A percentile compares a stretch with the other conserved stretches of the same genome.
Conservation (phyloP, 495 filamentous ascomycete genomes). For the Neurospora terricola region DNA sequence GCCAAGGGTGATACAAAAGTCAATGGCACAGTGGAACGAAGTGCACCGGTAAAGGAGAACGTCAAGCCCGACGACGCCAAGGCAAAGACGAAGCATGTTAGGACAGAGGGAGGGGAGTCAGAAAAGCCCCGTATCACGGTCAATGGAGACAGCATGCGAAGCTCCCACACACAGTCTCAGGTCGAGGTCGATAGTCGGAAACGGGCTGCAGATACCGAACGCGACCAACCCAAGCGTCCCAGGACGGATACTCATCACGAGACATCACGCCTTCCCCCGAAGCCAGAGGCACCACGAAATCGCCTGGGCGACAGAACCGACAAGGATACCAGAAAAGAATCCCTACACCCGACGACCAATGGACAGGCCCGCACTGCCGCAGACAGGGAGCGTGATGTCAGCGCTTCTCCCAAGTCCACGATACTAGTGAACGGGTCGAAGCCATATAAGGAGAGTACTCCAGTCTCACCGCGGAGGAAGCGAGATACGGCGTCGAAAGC, state of each 20-base stretch:
- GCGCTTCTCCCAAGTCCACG: constrained; percentile 27
- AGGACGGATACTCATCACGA: constrained; percentile 23
- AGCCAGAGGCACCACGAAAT: constrained; percentile 16
- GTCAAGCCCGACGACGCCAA: constrained; percentile 10
- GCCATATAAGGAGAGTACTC: constrained; percentile 19
- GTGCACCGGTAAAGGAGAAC: constrained; percentile 3
- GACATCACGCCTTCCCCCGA: constrained; percentile 15
- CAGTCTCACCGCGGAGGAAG: constrained; percentile 24
- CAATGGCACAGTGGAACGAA: background rate
- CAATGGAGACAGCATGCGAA: constrained; percentile 20
- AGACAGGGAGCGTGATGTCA: constrained; percentile 22
- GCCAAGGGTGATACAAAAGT: constrained; percentile 5
- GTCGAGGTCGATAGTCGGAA: constrained; percentile 29
- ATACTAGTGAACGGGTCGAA: constrained; percentile 37
- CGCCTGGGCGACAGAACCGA: constrained; percentile 16
- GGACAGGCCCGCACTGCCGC: constrained; percentile 18
- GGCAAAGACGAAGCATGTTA: constrained; percentile 16
- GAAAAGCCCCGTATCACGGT: constrained; percentile 17
- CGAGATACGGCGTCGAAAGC: constrained; percentile 18
- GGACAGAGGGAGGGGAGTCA: constrained; percentile 9
- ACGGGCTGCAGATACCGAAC: constrained; percentile 28
- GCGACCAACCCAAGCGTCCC: constrained; percentile 27
- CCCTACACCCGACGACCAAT: constrained; percentile 22
- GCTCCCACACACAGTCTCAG: constrained; percentile 7
- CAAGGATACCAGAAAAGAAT: constrained; percentile 15